Conservation (phyloP, 176 grass and related monocot species). For the Chloris gayana region DNA sequence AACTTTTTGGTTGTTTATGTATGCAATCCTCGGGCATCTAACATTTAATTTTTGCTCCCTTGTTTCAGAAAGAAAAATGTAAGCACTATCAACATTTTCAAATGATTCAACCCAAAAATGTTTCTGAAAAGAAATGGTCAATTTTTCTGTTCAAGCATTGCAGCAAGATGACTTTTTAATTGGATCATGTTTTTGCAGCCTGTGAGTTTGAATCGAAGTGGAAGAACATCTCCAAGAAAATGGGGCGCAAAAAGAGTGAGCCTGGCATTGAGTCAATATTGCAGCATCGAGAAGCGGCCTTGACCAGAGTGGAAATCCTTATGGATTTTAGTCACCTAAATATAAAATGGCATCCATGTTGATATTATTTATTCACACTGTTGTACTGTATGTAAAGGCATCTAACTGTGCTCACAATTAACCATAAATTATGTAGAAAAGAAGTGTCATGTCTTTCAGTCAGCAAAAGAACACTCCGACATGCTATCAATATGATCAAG, state of each 20-base stretch:
- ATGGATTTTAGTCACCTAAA: constrained; percentile 59
- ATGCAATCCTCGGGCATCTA: background rate
- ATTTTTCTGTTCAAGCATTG: background rate
- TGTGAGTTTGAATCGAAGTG: constrained; percentile 79
- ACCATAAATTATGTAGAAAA: constrained; percentile 21
- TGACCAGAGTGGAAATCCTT: constrained; percentile 50
- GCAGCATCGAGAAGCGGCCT: constrained; percentile 65
- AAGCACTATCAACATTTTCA: constrained; percentile 10
- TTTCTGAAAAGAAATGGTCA: background rate
- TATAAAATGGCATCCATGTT: constrained; percentile 62
- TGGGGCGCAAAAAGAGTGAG: constrained; percentile 59
- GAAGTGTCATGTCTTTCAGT: constrained; percentile 23
- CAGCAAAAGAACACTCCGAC: background rate
- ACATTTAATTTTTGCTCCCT: background rate
- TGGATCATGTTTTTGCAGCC: constrained; percentile 36
- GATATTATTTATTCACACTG: constrained; percentile 34
- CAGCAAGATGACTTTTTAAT: background rate
- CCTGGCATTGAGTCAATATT: constrained; percentile 46
- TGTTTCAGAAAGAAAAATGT: background rate
- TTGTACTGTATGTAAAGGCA: constrained; percentile 21
- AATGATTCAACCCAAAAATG: background rate
- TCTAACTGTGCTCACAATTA: background rate
- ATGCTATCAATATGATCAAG: constrained; percentile 8
- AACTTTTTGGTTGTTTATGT: background rate
- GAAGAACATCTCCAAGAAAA: constrained; percentile 74